Evolutionary conservation across 2,329 filamentous ascomycete genomes (phyloP).

Genomic region (Trichoderma endophyticum): DNA sequence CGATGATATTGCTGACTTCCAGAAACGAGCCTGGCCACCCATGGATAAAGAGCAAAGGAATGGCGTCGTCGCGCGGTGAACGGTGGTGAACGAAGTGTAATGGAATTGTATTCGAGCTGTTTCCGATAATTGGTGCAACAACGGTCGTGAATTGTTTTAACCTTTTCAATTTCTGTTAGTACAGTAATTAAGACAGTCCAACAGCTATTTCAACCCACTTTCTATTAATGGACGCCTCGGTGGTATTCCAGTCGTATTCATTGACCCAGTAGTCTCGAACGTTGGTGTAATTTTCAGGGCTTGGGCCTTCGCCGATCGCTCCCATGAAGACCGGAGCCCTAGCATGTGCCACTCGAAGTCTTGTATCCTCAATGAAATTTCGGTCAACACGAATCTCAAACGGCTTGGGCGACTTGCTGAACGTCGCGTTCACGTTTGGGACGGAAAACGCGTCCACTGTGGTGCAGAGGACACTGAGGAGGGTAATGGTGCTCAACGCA

Average conservation of each 20-base stretch:
- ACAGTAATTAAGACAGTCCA: not conserved
- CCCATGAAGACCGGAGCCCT: not conserved
- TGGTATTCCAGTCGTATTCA: not conserved
- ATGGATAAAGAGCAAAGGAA: not conserved
- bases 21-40: constrained; percentile 2
- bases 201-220: not conserved
- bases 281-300: not conserved
- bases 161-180: not conserved
- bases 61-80: not conserved
- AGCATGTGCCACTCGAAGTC: not conserved
- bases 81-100: not conserved
- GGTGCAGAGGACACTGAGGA: not conserved
- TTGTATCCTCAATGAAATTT: not conserved
- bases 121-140: not conserved
- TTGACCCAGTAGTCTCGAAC: not conserved
- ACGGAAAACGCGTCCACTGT: not conserved
- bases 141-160: not conserved
- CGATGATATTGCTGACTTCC: not conserved
- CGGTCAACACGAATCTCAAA: not conserved
- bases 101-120: not conserved
- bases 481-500: too few species aligned
- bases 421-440: not conserved
- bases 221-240: not conserved
- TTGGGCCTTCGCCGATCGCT: not conserved
- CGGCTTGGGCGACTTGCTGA: not conserved